Base-by-base conservation (phyloP, 129 eudicot genomes). In the Tagetes patula region DNA sequence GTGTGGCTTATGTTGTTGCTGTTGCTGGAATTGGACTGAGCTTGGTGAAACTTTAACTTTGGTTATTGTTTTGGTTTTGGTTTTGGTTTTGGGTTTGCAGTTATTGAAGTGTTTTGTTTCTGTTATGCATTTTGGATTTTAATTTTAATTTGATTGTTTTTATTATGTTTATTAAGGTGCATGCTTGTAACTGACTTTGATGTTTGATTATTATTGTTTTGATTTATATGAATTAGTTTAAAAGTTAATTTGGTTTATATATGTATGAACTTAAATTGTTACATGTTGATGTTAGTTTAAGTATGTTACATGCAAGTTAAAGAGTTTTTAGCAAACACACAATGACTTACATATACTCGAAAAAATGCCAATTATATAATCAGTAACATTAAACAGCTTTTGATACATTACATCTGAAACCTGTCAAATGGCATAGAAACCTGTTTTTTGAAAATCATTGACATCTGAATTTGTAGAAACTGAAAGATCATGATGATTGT, bases 391-490 rank as follows among this genome's bases (percentile, higher is more conserved):
- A 48, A 46, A 46, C 5, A 3, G 7, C 3, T 13, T 36, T 5
- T 12, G 6, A 13, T 47, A 32, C 45, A 11, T 33, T 49, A 33
- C 8, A 43, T 43, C 48, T 43, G 11, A 6, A 12, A 20, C 27
- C 6, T 12, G 31, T 75, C 53, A 75, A 9, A 75, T 30, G 37
- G 80, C 8, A 63, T 49, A 45, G 20, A 61, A 78, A 63, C 82
- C 72, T 13, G 31, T 30, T 3, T 14, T 13, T 32, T 60, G 41
- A 2, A 40, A 71, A 49, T 45, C 33, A 59, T 70, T 30, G 3
- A 78, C 32, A 63, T 71, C 82, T 41, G 82, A 78, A 43, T 49
- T 53, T 32, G 49, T 63, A 1, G 82, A 69, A 32, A 78, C 10
- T 1, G 77, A 71, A 4, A 50, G 12, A 9, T 14, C 53, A 60